Evolutionary conservation across 257 asterid species (phyloP).

Genomic region (Solanum medicagineum): DNA sequence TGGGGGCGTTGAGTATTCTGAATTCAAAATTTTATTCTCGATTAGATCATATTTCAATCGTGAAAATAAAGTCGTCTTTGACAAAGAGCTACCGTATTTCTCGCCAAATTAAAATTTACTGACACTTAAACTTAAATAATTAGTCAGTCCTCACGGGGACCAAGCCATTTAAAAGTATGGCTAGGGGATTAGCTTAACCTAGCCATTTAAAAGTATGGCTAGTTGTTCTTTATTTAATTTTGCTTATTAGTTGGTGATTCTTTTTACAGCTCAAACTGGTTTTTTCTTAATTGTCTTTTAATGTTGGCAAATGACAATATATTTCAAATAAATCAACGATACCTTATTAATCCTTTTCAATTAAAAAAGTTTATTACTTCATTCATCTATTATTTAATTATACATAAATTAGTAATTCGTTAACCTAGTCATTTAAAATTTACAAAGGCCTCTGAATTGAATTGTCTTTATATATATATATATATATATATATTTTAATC

Average conservation of each 20-base stretch:
- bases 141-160: background rate
- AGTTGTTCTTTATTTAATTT: background rate
- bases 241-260: background rate
- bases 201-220: background rate
- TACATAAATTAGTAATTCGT: background rate
- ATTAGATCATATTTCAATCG: rapidly evolving
- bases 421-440: background rate
- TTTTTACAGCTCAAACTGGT: background rate
- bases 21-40: background rate
- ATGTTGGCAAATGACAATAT: background rate
- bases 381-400: background rate
- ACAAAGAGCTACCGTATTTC: background rate
- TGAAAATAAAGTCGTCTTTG: background rate
- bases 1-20: background rate
- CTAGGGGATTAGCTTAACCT: background rate
- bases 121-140: background rate
- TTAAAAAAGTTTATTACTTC: background rate
- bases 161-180: background rate
- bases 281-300: background rate
- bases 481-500: too few species aligned
- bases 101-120: background rate
- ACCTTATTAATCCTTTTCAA: background rate
- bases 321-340: background rate
- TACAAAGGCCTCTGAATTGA: too few species aligned
- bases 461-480: too few species aligned